Evolutionary conservation across 2,329 filamentous ascomycete species (phyloP).

Genomic region (Penicillium sp.): DNA sequence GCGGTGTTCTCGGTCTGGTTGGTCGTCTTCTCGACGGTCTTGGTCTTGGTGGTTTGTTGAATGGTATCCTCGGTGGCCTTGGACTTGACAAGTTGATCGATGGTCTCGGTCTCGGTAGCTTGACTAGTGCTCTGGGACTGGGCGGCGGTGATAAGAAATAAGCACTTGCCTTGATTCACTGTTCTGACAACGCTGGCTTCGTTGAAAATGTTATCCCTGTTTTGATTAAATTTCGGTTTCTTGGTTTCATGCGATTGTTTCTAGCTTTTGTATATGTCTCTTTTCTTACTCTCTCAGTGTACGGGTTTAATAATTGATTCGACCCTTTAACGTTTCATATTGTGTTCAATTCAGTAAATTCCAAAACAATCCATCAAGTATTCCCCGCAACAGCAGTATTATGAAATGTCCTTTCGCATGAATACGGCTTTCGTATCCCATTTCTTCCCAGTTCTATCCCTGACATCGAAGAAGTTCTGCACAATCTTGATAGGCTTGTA

Average conservation of each 20-base stretch:
- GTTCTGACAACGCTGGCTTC: not conserved
- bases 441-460: constrained; percentile 12
- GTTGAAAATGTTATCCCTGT: not conserved
- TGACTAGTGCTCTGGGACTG: constrained; percentile 41
- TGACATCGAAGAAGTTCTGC: constrained; percentile 14
- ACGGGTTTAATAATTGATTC: not conserved
- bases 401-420: constrained; percentile 22
- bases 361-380: too few relatives aligned
- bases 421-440: constrained; percentile 21
- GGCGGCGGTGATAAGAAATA: constrained; percentile 53
- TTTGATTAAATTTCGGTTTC: not conserved
- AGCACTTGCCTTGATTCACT: not conserved
- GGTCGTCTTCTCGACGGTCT: constrained; percentile 77
- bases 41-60: constrained; percentile 77
- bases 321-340: not conserved
- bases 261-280: not conserved
- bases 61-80: constrained; percentile 71
- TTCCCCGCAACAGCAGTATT: not conserved
- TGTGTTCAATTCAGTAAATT: not conserved
- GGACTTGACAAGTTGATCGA: constrained; percentile 58
- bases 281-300: not conserved
- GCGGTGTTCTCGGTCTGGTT: constrained; percentile 79
- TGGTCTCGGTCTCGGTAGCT: constrained; percentile 51
- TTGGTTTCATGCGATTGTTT: not conserved
- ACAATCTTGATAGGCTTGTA: constrained; percentile 17